Percentiles rank a stretch among this genome's conserved stretches.
phyloP scores from a whole-genome alignment of 345 rosid species.

The Turritis glabra region DNA sequence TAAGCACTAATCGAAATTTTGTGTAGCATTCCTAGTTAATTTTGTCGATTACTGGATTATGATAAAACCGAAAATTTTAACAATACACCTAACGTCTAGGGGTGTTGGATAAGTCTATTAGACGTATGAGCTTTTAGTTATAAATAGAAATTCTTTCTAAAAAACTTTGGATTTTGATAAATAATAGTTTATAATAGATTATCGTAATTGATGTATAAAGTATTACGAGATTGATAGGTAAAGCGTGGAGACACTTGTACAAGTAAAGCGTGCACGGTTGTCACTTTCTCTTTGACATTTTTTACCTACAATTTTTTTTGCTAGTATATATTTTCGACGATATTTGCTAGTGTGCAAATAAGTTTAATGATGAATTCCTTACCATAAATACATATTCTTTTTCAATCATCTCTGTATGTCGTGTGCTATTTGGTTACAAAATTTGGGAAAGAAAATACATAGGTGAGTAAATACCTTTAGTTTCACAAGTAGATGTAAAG shows the following conservation, averaged over 20 bases:
- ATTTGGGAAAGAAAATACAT: too few relatives aligned
- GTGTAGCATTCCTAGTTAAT: neutral
- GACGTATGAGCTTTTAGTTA: neutral
- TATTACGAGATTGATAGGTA: slow-evolving; percentile 10
- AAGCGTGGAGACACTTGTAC: slow-evolving; percentile 23
- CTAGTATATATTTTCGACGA: too few relatives aligned
- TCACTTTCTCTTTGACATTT: slow-evolving; percentile 11
- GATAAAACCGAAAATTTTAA: neutral
- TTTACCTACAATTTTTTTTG: slow-evolving; percentile 28
- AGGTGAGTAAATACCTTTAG: too few relatives aligned
- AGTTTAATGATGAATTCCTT: neutral
- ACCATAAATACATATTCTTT: neutral
- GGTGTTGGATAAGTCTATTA: neutral
- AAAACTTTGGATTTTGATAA: neutral
- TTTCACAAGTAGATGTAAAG: neutral
- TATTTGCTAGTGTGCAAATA: too few relatives aligned
- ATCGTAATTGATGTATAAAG: neutral
- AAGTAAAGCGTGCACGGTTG: neutral
- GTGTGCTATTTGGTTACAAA: too few relatives aligned
- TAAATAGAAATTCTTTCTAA: neutral
- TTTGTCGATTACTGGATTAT: neutral
- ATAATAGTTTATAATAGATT: neutral
- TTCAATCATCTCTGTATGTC: neutral
- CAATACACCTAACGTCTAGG: neutral
- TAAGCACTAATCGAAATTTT: neutral